A percentile compares a stretch with the other conserved stretches of the same genome.
phyloP scores from a whole-genome alignment of 1,139 yeast species.

The Yamadazyma conglobata region DNA sequence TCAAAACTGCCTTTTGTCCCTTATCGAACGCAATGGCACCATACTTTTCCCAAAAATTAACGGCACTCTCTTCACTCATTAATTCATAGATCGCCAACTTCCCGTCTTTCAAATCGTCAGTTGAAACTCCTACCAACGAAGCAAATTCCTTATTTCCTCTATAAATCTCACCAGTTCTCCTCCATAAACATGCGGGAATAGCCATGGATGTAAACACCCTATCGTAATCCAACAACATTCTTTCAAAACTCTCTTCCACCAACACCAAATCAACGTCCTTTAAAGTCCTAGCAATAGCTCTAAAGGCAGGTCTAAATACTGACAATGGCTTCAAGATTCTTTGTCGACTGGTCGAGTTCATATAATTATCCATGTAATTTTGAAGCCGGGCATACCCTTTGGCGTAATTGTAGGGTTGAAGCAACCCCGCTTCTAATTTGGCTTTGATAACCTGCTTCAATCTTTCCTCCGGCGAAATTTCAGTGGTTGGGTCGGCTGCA shows the following conservation, averaged over 20 bases:
- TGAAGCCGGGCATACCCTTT: constrained; percentile 90
- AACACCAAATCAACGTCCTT: constrained; percentile 89
- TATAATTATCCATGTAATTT: constrained; percentile 87
- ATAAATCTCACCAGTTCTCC: constrained; percentile 95
- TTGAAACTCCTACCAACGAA: constrained; percentile 84
- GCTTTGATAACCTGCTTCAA: constrained; percentile 95
- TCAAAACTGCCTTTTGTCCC: constrained; percentile 91
- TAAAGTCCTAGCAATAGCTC: constrained; percentile 87
- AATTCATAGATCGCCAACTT: constrained; percentile 88
- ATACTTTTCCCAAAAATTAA: constrained; percentile 97
- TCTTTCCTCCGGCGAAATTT: constrained; percentile 90
- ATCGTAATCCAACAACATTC: constrained; percentile 91
- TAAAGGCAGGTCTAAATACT: constrained; percentile 86
- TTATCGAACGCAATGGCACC: constrained; percentile 96
- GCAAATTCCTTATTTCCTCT: constrained; percentile 97
- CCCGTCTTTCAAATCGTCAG: constrained; percentile 91
- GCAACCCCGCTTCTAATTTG: constrained; percentile 86
- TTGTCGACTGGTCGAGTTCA: constrained; percentile 81
- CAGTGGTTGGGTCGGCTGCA: constrained; percentile 96
- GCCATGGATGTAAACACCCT: constrained; percentile 97
- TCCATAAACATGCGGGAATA: constrained; percentile 96
- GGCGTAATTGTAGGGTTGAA: constrained; percentile 92
- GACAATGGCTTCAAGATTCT: constrained; percentile 86
- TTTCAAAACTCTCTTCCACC: constrained; percentile 91
- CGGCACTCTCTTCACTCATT: constrained; percentile 96